phyloP scores from a whole-genome alignment of 177 flowering plant species.

The Tripterygium wilfordii region DNA sequence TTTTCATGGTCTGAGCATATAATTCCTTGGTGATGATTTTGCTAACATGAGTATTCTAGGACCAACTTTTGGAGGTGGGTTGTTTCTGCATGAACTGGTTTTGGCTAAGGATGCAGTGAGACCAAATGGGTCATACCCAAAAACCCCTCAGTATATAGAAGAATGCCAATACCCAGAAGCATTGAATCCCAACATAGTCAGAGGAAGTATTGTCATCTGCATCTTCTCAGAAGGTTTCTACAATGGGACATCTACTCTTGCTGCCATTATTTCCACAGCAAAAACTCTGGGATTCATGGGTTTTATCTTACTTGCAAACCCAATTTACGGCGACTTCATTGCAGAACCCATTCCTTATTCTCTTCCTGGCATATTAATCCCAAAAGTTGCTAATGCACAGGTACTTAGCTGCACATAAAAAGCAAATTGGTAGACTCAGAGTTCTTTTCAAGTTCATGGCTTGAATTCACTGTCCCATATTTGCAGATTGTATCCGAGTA shows the following conservation, averaged over 20 bases:
- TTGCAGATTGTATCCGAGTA: slow-evolving; percentile 46
- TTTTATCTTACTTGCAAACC: slow-evolving; percentile 70
- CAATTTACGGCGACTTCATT: slow-evolving; percentile 61
- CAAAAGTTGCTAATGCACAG: slow-evolving; percentile 53
- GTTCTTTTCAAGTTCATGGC: too few species aligned
- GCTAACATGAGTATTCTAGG: slow-evolving; percentile 23
- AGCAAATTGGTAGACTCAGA: too few species aligned
- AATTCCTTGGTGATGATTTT: background rate
- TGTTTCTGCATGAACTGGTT: slow-evolving; percentile 52
- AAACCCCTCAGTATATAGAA: slow-evolving; percentile 50
- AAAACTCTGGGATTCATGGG: slow-evolving; percentile 53
- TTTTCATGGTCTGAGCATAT: too few species aligned
- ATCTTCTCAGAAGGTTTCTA: slow-evolving; percentile 73
- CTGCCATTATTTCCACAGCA: slow-evolving; percentile 61
- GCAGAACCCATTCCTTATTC: slow-evolving; percentile 74
- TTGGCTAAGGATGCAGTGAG: slow-evolving; percentile 73
- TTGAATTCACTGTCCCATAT: background rate
- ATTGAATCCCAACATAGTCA: slow-evolving; percentile 51
- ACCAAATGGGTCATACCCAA: slow-evolving; percentile 46
- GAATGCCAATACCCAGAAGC: slow-evolving; percentile 89
- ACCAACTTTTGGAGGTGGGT: slow-evolving; percentile 50
- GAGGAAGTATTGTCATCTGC: slow-evolving; percentile 71
- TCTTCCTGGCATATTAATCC: slow-evolving; percentile 76
- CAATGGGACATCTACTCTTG: slow-evolving; percentile 55
- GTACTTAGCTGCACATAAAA: too few species aligned